Base-by-base conservation (phyloP, 176 grass and related monocot genomes). In the Thalia dealbata region DNA sequence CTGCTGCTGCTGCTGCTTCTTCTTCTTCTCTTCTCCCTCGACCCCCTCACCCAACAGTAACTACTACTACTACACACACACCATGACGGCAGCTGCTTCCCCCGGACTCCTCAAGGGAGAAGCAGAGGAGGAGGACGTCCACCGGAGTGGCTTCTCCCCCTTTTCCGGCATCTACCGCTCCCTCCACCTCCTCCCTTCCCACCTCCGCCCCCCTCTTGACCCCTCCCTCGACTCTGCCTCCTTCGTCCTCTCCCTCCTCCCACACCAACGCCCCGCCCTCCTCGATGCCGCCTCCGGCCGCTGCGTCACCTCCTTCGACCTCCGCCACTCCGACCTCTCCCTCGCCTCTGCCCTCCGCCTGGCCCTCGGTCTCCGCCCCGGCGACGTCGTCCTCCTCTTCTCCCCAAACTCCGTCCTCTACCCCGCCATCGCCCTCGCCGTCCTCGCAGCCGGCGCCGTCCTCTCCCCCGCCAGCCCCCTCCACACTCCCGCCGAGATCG, bases 371-470 rank as follows among this genome's bases (percentile, higher is more conserved):
- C 41, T 91, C 81, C 84, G 69, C 0, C 68, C 79, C 11, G 82
- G 84, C 42, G 76, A 87, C 48, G 79, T 80, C 50, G 82, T 87
- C 42, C 79, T 91, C 6, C 14, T 91, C 46, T 76, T 84, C 26
- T 67, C 82, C 63, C 76, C 68, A 0, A 74, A 80, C 73, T 70
- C 84, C 23, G 62, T 82, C 6, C 79, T 85, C 6, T 46, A 82
- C 64, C 84, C 84, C 14, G 84, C 80, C 18, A 19, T 87, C 10
- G 6, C 81, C 14, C 76, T 91, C 68, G 84, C 79, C 59, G 70
- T 87, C 44, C 79, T 91, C 5, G 73, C 82, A 0, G 73, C 73
- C 22, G 82, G 84, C 8, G 80, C 73, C 27, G 79, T 91, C 6
- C 73, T 82, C 19, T 78, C 56, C 76, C 7, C 65, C 64, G 79